phyloP scores from a whole-genome alignment of 352 stramenopile species.

The Phytophthora crassamura region DNA sequence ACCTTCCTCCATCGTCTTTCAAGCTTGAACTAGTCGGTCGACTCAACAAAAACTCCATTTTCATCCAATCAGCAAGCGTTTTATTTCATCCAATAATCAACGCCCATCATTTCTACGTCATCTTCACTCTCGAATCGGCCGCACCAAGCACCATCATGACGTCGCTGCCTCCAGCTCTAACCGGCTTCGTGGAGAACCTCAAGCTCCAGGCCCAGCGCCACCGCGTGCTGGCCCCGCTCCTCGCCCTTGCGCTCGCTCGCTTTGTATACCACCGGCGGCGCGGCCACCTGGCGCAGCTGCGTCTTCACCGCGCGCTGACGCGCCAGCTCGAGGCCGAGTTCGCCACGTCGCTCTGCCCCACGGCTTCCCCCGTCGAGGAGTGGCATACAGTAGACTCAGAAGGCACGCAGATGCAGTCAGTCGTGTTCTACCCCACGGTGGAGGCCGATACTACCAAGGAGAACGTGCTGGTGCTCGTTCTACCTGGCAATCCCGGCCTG shows the following conservation, averaged over 20 bases:
- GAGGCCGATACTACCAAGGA: neutral
- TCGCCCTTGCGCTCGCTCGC: constrained; percentile 49
- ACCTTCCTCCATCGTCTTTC: constrained; percentile 1
- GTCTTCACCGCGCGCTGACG: constrained; percentile 45
- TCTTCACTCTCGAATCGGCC: too few species aligned
- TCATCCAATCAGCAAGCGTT: neutral
- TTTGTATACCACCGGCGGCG: constrained; percentile 55
- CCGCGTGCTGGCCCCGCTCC: constrained; percentile 41
- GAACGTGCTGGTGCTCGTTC: constrained; percentile 63
- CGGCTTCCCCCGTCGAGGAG: constrained; percentile 42
- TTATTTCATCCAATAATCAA: constrained; percentile 2
- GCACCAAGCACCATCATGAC: too few species aligned
- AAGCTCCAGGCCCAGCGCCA: constrained; percentile 41
- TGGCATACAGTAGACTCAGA: constrained; percentile 56
- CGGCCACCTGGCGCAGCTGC: constrained; percentile 50
- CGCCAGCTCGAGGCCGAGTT: constrained; percentile 32
- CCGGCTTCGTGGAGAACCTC: constrained; percentile 36
- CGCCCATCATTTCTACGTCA: too few species aligned
- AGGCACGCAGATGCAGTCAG: constrained; percentile 48
- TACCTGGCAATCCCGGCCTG: constrained; percentile 73
- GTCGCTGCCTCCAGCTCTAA: constrained; percentile 17
- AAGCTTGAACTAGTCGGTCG: constrained; percentile 23
- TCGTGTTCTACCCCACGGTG: constrained; percentile 51
- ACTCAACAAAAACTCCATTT: constrained; percentile 7
- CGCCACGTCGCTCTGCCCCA: constrained; percentile 9